Conservation (phyloP, 2,329 filamentous ascomycete genomes). For the Pseudofabraea citricarpa region DNA sequence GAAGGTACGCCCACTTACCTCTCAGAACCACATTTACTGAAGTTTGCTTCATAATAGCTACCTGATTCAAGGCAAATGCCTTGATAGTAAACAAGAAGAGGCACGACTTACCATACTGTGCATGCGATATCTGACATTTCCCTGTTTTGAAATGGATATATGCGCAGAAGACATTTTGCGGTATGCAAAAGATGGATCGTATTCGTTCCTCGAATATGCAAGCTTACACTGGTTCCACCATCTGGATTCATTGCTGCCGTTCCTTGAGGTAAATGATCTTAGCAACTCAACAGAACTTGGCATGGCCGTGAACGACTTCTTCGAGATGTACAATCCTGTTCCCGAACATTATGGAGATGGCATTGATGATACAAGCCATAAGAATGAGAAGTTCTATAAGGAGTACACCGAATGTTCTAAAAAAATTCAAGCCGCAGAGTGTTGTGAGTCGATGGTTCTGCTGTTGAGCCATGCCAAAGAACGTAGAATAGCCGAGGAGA, state of each 20-base stretch:
- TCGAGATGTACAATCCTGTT: background rate
- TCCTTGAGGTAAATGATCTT: background rate
- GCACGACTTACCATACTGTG: background rate
- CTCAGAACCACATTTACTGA: background rate
- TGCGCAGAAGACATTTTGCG: background rate
- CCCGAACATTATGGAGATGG: background rate
- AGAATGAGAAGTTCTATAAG: background rate
- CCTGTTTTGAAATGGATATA: background rate
- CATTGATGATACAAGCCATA: background rate
- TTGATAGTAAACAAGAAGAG: background rate
- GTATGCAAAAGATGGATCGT: background rate
- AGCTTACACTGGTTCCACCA: background rate
- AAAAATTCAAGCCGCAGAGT: background rate
- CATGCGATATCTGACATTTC: background rate
- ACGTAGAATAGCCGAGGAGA: background rate
- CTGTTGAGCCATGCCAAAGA: background rate
- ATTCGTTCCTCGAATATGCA: background rate
- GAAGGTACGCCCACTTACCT: slow-evolving; percentile 17
- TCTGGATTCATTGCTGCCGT: background rate
- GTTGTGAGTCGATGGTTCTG: background rate
- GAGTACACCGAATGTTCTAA: background rate
- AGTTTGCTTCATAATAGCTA: background rate
- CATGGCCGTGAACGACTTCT: background rate
- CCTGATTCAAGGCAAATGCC: background rate
- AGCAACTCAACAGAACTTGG: background rate